Evolutionary conservation across 139 green algal genomes (phyloP).

Genomic region (Micractinium conductrix): DNA sequence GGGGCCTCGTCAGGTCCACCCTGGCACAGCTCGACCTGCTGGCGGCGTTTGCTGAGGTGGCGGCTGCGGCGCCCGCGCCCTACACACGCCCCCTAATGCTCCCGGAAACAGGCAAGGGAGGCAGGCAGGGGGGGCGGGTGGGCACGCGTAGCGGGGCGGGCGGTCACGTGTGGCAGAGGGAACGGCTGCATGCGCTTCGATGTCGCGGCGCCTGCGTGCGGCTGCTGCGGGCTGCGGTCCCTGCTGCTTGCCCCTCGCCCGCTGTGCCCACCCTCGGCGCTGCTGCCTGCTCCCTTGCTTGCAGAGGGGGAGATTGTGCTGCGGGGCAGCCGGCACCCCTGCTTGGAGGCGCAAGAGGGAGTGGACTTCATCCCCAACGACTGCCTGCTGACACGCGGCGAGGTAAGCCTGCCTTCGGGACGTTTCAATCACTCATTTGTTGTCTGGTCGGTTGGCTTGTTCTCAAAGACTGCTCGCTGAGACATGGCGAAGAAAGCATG

Average conservation of each 20-base stretch:
- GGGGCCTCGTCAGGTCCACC: constrained; percentile 75
- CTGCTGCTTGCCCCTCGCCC: constrained; percentile 75
- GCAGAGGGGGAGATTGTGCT: constrained; percentile 52
- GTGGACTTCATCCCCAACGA: constrained; percentile 91
- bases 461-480: no score
- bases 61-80: constrained; percentile 72
- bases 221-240: no score
- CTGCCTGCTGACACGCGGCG: constrained; percentile 62
- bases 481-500: no score
- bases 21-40: constrained; percentile 95
- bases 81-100: constrained; percentile 80
- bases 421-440: no score
- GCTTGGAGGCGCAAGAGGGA: constrained; percentile 92
- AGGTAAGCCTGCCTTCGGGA: constrained; percentile 1
- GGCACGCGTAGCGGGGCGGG: no score
- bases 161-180: no score
- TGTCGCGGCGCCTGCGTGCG: no score
- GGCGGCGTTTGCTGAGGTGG: constrained; percentile 89
- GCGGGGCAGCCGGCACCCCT: constrained; percentile 83
- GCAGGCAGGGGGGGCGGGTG: no score
- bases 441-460: no score
- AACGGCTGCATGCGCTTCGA: no score
- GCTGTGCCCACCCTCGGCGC: constrained; percentile 78
- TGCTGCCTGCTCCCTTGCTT: constrained; percentile 39
- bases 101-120: no score